Base-by-base conservation (phyloP, 2,329 filamentous ascomycete genomes). In the Davidsoniella australis region DNA sequence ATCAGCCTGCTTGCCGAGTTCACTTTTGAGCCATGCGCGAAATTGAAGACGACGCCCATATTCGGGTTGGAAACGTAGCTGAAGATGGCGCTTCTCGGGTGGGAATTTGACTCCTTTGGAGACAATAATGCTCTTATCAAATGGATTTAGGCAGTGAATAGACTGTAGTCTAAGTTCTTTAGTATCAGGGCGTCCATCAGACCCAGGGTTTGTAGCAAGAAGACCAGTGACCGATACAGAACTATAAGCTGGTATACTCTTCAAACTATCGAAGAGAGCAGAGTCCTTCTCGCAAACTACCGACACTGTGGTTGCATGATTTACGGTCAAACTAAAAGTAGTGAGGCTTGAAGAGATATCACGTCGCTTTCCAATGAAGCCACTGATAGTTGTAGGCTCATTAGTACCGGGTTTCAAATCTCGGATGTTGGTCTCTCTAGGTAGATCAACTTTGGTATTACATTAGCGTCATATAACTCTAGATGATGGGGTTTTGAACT, bases 51-150 rank as follows among this genome's bases (percentile, higher is more conserved):
- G 76, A 1, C 80, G 65, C 18, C 76, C 75, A 4, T 95, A 67
- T 17, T 73, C 65, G 6, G 66, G 62, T 49, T 87, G 79, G 48
- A 85, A 89, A 26, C 88, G 79, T 41, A 98, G 71, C 57, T 96
- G 87, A 16, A 95, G 66, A 63, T 96, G 85, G 18, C 91, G 78
- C 51, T 82, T 74, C 45, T 83, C 75, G 0, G 80, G 76, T 0
- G 82, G 73, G 58, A 91, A 94, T 0, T 78, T 71, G 2, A 82
- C 83, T 44, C 82, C 79, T 14, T 78, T 68, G 2, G 81, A 83
- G 54, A 93, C 76, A 52, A 91, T 80, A 50, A 94, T 78, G 54
- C 88, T 76, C 41, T 75, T 74, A 0, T 83, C 77, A 49, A 93
- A 85, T 0, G 72, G 65, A 56, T 89, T 89, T 3, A 95, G 70